Evolutionary conservation across 2,329 filamentous ascomycete species (phyloP).

Genomic region (Cladophialophora chaetospira): DNA sequence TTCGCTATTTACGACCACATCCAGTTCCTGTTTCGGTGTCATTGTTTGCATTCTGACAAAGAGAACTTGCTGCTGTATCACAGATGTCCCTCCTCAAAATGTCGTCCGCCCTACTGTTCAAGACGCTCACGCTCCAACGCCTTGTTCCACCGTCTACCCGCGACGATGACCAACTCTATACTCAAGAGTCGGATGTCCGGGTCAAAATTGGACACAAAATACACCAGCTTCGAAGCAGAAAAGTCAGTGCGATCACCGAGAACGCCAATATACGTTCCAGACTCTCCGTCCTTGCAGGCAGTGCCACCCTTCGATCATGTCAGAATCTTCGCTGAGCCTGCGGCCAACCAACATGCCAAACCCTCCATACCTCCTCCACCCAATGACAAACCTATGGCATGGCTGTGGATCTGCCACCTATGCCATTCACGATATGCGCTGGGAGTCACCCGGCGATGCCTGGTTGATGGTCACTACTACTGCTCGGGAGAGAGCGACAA

Average conservation of each 20-base stretch:
- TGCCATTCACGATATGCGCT: slow-evolving; percentile 52
- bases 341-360: neutral
- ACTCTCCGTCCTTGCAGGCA: slow-evolving; percentile 4
- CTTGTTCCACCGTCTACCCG: no score
- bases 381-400: slow-evolving; percentile 34
- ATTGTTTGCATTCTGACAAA: slow-evolving; percentile 12
- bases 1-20: neutral
- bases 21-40: neutral
- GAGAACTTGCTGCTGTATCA: slow-evolving; percentile 2
- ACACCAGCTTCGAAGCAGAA: slow-evolving; percentile 11
- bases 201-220: slow-evolving; percentile 13
- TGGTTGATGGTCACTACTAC: slow-evolving; percentile 57
- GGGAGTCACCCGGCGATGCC: slow-evolving; percentile 54
- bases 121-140: neutral
- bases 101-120: neutral
- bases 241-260: slow-evolving; percentile 27
- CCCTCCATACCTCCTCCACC: slow-evolving; percentile 17
- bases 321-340: slow-evolving; percentile 4
- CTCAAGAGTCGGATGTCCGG: neutral
- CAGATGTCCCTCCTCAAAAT: neutral
- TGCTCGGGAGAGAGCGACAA: slow-evolving; percentile 46
- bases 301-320: slow-evolving; percentile 21
- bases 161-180: neutral
- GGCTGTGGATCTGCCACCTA: slow-evolving; percentile 58
- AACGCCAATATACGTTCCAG: slow-evolving; percentile 26